Evolutionary conservation across 1,284 basidiomycete species (phyloP), one percentile per base, ranked within the genome.

Genomic region (Athelia psychrophila): DNA sequence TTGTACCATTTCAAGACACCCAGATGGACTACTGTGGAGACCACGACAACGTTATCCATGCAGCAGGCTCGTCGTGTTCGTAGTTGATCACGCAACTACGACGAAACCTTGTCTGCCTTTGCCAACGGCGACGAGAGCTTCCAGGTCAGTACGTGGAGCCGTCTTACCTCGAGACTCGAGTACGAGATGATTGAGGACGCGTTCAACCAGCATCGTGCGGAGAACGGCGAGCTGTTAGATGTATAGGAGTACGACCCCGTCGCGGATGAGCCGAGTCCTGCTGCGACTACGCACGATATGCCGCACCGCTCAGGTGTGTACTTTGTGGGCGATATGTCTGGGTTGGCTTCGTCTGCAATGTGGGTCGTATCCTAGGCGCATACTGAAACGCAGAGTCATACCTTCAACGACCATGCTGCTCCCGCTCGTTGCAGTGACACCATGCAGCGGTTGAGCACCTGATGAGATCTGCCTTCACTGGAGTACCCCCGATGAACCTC

Each of bases 121-220:
- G 65, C 71, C 53, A 69, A 64, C 40, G 64, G 67, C 49, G 72
- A 76, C 47, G 62, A 70, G 42, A 75, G 73, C 45, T 73, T 86
- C 47, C 87, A 89, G 62, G 76, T 90, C 48, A 87, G 90, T 54
- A 88, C 90, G 84, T 84, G 52, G 68, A 72, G 40, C 79, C n/a
- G n/a, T n/a, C n/a, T n/a, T n/a, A 77, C 23, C 38, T 22, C n/a
- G 84, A 85, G 51, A 67, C 72, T 44, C 44, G 88, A 90, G 66
- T 89, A 85, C 63, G 87, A 89, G 57, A 90, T 90, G 87, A 75
- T 74, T 18, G 78, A 77, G 51, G 69, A 65, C 42, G n/a, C n/a
- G n/a, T n/a, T n/a, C n/a, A n/a, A n/a, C n/a, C n/a, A n/a, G n/a
- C n/a, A n/a, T n/a, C n/a, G n/a, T n/a, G n/a, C n/a, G n/a, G n/a